Evolutionary conservation across 108 stramenopile species (phyloP).

Genomic region (Skeletonema tropicum): DNA sequence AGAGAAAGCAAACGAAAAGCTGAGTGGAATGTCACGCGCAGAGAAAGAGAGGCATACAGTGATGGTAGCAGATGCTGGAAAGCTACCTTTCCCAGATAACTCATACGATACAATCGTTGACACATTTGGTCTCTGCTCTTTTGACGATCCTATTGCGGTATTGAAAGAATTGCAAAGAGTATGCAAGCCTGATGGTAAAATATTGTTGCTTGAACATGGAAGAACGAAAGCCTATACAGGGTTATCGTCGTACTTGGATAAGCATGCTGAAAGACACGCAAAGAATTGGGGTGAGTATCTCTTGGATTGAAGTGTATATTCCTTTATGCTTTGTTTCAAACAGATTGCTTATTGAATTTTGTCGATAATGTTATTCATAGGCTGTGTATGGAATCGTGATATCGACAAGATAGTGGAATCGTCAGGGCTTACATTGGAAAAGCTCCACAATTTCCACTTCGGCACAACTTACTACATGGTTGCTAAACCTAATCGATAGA

Average conservation of each 20-base stretch:
- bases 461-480: constrained; percentile 91
- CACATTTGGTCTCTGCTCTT: constrained; percentile 93
- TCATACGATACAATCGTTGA: constrained; percentile 90
- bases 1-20: constrained; percentile 61
- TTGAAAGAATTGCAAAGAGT: constrained; percentile 86
- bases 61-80: constrained; percentile 61
- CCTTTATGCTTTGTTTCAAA: too few relatives aligned
- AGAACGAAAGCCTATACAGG: constrained; percentile 65
- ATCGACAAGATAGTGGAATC: constrained; percentile 69
- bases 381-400: constrained; percentile 91
- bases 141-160: constrained; percentile 84
- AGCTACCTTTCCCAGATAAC: constrained; percentile 62
- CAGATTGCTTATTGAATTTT: neutral
- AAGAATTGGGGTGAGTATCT: constrained; percentile 71
- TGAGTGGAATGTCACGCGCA: constrained; percentile 32
- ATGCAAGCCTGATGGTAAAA: constrained; percentile 81
- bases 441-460: constrained; percentile 77
- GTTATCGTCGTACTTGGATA: constrained; percentile 68
- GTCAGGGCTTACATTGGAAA: constrained; percentile 65
- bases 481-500: constrained; percentile 51
- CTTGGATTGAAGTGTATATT: neutral
- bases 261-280: constrained; percentile 80
- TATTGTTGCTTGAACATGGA: constrained; percentile 84
- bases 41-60: constrained; percentile 54
- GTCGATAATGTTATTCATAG: neutral